These are phyloP conservation scores for Aspergillus arachidicola DNA, from an alignment of 2,329 filamentous ascomycete species.

Conservation along the genomic window DNA sequence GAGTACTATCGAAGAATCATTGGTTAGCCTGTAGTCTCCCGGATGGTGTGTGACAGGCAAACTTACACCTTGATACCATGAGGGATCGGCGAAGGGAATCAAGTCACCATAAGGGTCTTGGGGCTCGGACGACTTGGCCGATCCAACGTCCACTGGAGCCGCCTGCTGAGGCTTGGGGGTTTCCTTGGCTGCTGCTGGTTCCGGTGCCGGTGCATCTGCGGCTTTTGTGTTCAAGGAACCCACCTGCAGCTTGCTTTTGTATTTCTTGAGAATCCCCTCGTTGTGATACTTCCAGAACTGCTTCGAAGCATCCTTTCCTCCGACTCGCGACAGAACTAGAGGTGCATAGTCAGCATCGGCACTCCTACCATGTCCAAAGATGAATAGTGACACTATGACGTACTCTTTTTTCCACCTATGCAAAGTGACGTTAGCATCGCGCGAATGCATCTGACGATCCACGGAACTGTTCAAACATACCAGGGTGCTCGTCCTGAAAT, in stretches of 20 bases:
- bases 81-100: constrained; percentile 88
- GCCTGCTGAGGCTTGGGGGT: constrained; percentile 60
- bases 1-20: constrained; percentile 66
- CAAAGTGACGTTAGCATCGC: constrained; percentile 21
- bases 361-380: neutral
- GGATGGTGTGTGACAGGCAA: neutral
- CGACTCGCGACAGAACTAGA: constrained; percentile 64
- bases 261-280: constrained; percentile 63
- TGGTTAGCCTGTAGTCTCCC: constrained; percentile 10
- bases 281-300: constrained; percentile 70
- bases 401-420: constrained; percentile 71
- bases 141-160: constrained; percentile 46
- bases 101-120: constrained; percentile 83
- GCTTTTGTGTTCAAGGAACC: constrained; percentile 83
- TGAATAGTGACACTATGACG: constrained; percentile 24
- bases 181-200: constrained; percentile 54
- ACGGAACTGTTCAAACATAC: constrained; percentile 28
- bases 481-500: constrained; percentile 80
- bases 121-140: constrained; percentile 65
- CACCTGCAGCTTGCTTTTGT: constrained; percentile 61
- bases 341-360: constrained; percentile 22
- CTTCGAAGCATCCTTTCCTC: constrained; percentile 68
- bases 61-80: constrained; percentile 91
- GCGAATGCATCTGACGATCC: neutral
- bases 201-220: constrained; percentile 53